A percentile compares a stretch with the other conserved stretches of the same genome.
Evolutionary conservation across 345 rosid species (phyloP).

Genomic region (Noccaea caerulescens): DNA sequence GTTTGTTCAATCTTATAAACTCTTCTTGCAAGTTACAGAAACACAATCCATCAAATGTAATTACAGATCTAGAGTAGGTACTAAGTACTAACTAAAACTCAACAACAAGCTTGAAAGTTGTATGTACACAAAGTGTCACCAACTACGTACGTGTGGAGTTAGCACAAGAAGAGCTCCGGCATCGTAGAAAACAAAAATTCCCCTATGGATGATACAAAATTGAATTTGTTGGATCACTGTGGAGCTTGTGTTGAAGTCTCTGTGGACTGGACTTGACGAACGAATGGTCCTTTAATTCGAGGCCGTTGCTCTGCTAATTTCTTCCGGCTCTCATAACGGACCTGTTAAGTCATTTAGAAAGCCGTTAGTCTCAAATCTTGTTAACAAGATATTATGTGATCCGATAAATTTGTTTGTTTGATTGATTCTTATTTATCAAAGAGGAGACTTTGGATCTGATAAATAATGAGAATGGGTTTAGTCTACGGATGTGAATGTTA

Average conservation of each 20-base stretch:
- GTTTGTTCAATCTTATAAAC: conserved; percentile 4
- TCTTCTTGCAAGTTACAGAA: conserved; percentile 12
- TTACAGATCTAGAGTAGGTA: conserved; percentile 23
- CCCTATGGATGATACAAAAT: conserved; percentile 25
- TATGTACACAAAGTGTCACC: conserved; percentile 13
- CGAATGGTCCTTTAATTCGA: conserved; percentile 69
- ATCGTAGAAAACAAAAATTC: conserved; percentile 5
- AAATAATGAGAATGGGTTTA: no score
- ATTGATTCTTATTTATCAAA: no score
- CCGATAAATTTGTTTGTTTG: no score
- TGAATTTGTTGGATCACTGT: conserved; percentile 23
- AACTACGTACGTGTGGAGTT: conserved; percentile 26
- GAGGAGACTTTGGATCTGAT: no score
- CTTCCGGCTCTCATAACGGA: conserved; percentile 73
- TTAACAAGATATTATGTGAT: neutral
- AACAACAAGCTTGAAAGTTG: conserved; percentile 23
- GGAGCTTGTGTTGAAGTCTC: conserved; percentile 37
- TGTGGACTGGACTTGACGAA: conserved; percentile 48
- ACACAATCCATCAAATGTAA: neutral
- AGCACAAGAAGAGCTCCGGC: conserved; percentile 21
- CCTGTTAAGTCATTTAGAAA: conserved; percentile 49
- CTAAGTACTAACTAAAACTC: conserved; percentile 23
- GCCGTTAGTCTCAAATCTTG: conserved; percentile 4
- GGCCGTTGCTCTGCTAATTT: conserved; percentile 73
- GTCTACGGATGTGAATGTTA: no score